A percentile compares a stretch with the other conserved stretches of the same genome.
These are phyloP conservation scores for Bidens hawaiensis DNA, from an alignment of 140 eudicot genomes.

Conservation along the genomic window DNA sequence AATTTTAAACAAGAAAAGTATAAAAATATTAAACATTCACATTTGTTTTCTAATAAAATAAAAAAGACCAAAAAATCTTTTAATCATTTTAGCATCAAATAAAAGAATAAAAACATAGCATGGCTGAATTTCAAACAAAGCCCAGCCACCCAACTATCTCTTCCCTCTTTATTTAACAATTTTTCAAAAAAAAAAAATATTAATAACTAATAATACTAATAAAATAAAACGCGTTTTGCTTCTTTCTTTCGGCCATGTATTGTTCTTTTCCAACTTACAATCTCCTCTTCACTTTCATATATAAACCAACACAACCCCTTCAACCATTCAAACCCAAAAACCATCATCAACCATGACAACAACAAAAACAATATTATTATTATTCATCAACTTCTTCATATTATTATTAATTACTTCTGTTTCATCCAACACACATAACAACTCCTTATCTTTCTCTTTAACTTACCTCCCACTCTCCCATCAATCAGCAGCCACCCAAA, in stretches of 20 bases:
- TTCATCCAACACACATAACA: constrained; percentile 15
- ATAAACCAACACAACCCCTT: constrained; percentile 22
- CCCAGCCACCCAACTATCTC: constrained; percentile 43
- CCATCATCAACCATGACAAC: background rate
- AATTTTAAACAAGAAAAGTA: too few species aligned
- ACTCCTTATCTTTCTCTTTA: constrained; percentile 44
- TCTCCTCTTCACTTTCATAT: constrained; percentile 16
- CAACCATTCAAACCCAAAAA: background rate
- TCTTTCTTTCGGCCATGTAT: constrained; percentile 33
- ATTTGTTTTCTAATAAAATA: background rate
- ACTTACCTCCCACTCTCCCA: constrained; percentile 40
- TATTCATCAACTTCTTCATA: constrained; percentile 20
- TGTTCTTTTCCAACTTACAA: constrained; percentile 34
- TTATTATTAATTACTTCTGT: constrained; percentile 25
- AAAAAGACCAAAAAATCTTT: background rate
- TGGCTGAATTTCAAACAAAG: constrained; percentile 30
- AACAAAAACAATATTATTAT: background rate
- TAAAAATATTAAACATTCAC: background rate
- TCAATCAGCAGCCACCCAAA: constrained; percentile 27
- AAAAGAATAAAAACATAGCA: constrained; percentile 29
- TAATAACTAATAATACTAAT: background rate
- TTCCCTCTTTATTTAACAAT: background rate
- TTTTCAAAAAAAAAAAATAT: background rate
- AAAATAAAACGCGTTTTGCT: constrained; percentile 51
- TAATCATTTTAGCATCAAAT: background rate